Evolutionary conservation across 208 protist species (phyloP).

Genomic region (Tritrichomonas musculus): DNA sequence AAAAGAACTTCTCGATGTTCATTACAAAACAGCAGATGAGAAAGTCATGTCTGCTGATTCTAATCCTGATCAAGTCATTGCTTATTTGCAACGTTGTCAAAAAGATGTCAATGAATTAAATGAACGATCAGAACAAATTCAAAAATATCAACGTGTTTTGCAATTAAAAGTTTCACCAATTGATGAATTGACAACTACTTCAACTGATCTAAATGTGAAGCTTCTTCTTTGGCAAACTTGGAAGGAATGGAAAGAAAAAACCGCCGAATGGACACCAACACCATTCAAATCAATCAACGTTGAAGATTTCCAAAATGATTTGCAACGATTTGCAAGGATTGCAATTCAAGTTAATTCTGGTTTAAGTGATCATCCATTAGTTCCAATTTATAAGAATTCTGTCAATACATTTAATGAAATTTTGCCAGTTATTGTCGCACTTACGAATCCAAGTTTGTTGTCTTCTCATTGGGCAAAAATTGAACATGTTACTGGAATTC

Average conservation of each 20-base stretch:
- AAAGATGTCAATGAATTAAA: not conserved
- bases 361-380: not conserved
- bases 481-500: constrained; percentile 18
- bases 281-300: constrained; percentile 26
- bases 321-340: not conserved
- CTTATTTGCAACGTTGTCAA: not conserved
- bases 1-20: constrained; percentile 9
- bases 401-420: constrained; percentile 29
- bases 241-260: not conserved
- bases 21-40: not conserved
- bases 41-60: not conserved
- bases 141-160: not conserved
- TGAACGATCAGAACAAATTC: constrained; percentile 15
- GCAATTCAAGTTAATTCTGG: not conserved
- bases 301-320: not conserved
- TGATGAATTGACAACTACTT: not conserved
- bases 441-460: constrained; percentile 29
- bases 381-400: constrained; percentile 37
- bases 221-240: not conserved
- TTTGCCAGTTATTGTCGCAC: constrained; percentile 38
- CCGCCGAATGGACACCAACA: not conserved
- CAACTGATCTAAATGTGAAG: not conserved
- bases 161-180: constrained; percentile 15
- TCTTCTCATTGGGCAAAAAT: constrained; percentile 39
- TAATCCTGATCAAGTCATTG: not conserved